These are phyloP conservation scores for Nicotiana tabacum DNA, from an alignment of 257 asterid species.

Conservation along the genomic window DNA sequence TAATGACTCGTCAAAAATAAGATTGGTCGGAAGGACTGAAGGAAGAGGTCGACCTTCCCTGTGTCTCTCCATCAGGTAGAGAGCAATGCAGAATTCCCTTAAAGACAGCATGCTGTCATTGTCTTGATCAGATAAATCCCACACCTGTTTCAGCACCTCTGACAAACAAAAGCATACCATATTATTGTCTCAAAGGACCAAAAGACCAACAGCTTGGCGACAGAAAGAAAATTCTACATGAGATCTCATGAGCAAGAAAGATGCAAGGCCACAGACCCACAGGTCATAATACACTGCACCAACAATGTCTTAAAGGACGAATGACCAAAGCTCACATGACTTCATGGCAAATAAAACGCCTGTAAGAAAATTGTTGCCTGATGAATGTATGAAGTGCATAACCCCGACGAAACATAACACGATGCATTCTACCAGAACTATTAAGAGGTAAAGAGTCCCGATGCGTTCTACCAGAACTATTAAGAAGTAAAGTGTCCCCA, in stretches of 20 bases:
- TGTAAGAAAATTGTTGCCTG: background rate
- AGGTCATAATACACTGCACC: background rate
- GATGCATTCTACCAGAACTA: background rate
- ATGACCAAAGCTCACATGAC: too few relatives aligned
- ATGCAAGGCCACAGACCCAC: background rate
- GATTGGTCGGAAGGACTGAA: slow-evolving; percentile 53
- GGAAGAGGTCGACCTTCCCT: slow-evolving; percentile 95
- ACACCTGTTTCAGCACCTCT: slow-evolving; percentile 94
- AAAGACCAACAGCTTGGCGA: background rate
- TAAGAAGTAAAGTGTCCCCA: background rate
- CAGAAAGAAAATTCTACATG: background rate
- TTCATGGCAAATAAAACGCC: background rate
- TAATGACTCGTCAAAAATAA: slow-evolving; percentile 56
- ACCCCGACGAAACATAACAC: background rate
- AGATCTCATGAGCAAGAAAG: background rate
- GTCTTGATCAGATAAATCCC: slow-evolving; percentile 99
- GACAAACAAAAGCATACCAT: slow-evolving; percentile 26
- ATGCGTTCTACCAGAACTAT: background rate
- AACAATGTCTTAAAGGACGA: background rate
- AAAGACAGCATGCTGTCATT: slow-evolving; percentile 91
- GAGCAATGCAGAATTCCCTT: slow-evolving; percentile 89
- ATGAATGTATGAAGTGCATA: background rate
- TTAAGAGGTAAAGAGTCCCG: background rate
- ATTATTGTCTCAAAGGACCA: background rate
- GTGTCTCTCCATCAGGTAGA: slow-evolving; percentile 87